These are phyloP conservation scores for Apiospora marii DNA, from an alignment of 2,329 filamentous ascomycete species.

Conservation along the genomic window DNA sequence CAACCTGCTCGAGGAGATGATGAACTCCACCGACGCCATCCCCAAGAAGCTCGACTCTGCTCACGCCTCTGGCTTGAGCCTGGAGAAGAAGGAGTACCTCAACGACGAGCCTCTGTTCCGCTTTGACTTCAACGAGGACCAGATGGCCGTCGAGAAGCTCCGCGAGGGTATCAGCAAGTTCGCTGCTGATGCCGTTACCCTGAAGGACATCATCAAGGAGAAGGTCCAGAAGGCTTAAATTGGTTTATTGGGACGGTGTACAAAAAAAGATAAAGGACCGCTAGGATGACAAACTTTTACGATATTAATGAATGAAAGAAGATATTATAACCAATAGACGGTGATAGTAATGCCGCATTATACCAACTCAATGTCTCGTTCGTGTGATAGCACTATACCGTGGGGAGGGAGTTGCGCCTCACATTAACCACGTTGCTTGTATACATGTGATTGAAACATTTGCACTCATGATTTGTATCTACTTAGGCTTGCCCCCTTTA, in stretches of 20 bases:
- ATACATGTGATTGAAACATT: neutral
- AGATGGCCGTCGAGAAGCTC: slow-evolving; percentile 99
- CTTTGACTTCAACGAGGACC: slow-evolving; percentile 99
- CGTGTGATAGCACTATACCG: neutral
- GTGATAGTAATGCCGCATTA: neutral
- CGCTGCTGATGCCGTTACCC: slow-evolving; percentile 90
- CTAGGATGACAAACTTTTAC: slow-evolving; percentile 12
- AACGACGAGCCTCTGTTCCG: slow-evolving; percentile 90
- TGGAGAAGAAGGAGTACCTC: slow-evolving; percentile 92
- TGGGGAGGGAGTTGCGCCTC: no score
- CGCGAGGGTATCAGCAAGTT: slow-evolving; percentile 99
- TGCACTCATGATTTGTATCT: neutral
- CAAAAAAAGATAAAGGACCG: neutral
- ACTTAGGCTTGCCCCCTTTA: neutral
- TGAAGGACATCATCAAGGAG: slow-evolving; percentile 89
- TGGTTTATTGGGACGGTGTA: slow-evolving; percentile 15
- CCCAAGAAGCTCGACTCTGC: slow-evolving; percentile 91
- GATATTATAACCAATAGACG: slow-evolving; percentile 3
- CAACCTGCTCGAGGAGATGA: slow-evolving; percentile 91
- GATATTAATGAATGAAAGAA: slow-evolving; percentile 18
- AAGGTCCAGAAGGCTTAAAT: slow-evolving; percentile 66
- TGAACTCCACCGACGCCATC: slow-evolving; percentile 81
- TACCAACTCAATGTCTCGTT: neutral
- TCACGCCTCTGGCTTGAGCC: slow-evolving; percentile 70
- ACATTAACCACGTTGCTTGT: neutral